A percentile compares a stretch with the other conserved stretches of the same genome.
Conservation (phyloP, 2,329 filamentous ascomycete genomes). For the Coniella vitis region DNA sequence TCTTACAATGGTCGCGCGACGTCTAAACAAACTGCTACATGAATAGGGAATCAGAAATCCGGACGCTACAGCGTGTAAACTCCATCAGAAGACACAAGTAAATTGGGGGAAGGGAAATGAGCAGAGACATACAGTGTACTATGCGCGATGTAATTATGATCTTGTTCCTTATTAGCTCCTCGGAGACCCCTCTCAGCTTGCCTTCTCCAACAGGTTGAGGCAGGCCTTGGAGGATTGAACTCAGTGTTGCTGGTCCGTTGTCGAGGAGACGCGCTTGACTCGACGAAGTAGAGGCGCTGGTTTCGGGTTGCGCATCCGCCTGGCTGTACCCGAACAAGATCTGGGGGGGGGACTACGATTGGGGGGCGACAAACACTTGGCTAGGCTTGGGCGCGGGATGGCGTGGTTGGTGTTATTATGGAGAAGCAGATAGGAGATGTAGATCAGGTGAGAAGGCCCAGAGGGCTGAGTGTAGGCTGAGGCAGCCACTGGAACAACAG, state of each 20-base stretch:
- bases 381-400: not conserved
- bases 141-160: not conserved
- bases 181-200: not conserved
- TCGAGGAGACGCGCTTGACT: not conserved
- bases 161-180: not conserved
- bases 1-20: no score
- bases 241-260: not conserved
- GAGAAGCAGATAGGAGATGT: not conserved
- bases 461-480: not conserved
- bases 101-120: not conserved
- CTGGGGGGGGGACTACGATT: not conserved
- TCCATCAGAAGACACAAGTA: not conserved
- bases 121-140: conserved; percentile 3
- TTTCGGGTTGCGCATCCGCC: not conserved
- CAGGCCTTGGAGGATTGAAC: not conserved
- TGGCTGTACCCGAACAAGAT: not conserved
- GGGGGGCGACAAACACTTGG: conserved; percentile 6
- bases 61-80: not conserved
- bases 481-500: not conserved
- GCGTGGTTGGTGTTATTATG: conserved; percentile 6
- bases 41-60: not conserved
- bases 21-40: no score
- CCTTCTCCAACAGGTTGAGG: conserved; percentile 11
- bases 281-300: conserved; percentile 1
- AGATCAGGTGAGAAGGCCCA: not conserved